These are phyloP conservation scores for Saturnispora ahearnii DNA, from an alignment of 805 yeast genomes.

Conservation along the genomic window DNA sequence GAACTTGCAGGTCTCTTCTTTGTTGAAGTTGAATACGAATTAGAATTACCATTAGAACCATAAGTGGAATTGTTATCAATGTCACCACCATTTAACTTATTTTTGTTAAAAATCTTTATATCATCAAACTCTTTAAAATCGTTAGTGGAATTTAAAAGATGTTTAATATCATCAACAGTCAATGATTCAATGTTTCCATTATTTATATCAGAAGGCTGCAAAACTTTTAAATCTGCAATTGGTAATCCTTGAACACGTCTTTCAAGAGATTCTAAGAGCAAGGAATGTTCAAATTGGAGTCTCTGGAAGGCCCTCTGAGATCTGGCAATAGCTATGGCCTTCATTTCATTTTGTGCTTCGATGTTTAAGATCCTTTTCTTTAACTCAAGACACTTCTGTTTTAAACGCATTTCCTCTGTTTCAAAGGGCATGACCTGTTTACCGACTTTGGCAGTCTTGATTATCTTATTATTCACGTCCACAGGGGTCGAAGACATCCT, in stretches of 20 bases:
- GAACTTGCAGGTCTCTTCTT: background rate
- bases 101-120: background rate
- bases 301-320: conserved; percentile 70
- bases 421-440: conserved; percentile 17
- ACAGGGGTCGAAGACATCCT: background rate
- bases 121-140: conserved; percentile 3
- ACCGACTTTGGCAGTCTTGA: background rate
- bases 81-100: background rate
- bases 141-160: conserved; percentile 21
- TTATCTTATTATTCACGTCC: background rate
- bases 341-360: conserved; percentile 68
- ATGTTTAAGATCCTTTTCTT: conserved; percentile 60
- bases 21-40: background rate
- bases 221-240: conserved; percentile 19
- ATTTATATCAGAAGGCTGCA: conserved; percentile 21
- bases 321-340: conserved; percentile 67
- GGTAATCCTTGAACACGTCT: conserved; percentile 31
- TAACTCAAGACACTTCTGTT: conserved; percentile 63
- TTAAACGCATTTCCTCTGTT: conserved; percentile 28
- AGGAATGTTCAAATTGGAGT: conserved; percentile 71
- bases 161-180: conserved; percentile 21
- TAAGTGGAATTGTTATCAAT: background rate
- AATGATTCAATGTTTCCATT: conserved; percentile 23
- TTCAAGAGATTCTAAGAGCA: conserved; percentile 74
- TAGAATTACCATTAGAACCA: no score